Conservation (phyloP, 2,329 filamentous ascomycete genomes). For the Colletotrichum lini region DNA sequence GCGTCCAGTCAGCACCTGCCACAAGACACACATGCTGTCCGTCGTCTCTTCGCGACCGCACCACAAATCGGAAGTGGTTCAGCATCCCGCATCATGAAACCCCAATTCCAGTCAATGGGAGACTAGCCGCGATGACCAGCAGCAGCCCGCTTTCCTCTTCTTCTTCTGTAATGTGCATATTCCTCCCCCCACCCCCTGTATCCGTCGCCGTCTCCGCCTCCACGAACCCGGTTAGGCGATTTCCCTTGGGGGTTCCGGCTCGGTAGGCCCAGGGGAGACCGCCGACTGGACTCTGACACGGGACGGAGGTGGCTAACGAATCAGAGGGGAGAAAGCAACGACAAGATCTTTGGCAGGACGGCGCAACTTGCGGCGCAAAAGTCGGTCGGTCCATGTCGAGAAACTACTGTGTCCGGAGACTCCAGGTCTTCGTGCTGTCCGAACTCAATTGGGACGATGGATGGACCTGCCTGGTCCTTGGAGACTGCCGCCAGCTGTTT, state of each 20-base stretch:
- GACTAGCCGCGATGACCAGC: background rate
- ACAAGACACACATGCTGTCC: conserved; percentile 9
- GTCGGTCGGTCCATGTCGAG: conserved; percentile 10
- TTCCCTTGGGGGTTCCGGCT: background rate
- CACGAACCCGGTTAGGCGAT: background rate
- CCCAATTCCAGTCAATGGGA: background rate
- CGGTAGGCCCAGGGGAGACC: background rate
- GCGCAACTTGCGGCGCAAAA: background rate
- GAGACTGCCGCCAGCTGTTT: conserved; percentile 29
- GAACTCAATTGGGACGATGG: conserved; percentile 17
- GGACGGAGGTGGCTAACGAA: conserved; percentile 16
- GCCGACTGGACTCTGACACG: background rate
- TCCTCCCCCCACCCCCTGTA: background rate
- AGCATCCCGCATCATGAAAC: background rate
- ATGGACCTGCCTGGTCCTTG: background rate
- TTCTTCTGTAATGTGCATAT: background rate
- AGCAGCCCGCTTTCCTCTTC: background rate
- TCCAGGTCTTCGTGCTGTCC: conserved; percentile 12
- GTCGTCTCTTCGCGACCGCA: background rate
- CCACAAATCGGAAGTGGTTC: background rate
- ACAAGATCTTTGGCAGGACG: conserved; percentile 21
- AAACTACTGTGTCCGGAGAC: background rate
- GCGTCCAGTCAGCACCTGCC: conserved; percentile 17
- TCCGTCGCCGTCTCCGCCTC: background rate
- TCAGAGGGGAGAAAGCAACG: conserved; percentile 8